Evolutionary conservation across 805 yeast species (phyloP).

Genomic region (Soucietia sequanensis): DNA sequence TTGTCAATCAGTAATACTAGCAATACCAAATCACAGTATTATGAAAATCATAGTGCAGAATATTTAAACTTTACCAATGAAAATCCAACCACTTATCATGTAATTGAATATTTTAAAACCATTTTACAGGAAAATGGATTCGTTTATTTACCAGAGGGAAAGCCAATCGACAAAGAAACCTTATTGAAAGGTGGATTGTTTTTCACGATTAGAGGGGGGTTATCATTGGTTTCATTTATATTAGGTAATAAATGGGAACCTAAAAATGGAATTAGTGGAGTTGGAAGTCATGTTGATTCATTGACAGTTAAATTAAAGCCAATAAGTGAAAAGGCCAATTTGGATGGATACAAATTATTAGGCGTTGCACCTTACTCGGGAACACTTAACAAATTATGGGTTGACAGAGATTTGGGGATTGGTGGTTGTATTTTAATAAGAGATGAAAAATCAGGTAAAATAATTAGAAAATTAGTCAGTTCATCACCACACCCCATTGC

Average conservation of each 20-base stretch:
- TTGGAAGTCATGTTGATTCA: slow-evolving; percentile 39
- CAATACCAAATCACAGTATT: slow-evolving; percentile 8
- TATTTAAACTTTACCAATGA: slow-evolving; percentile 31
- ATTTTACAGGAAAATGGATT: slow-evolving; percentile 28
- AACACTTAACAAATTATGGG: slow-evolving; percentile 31
- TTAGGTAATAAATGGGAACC: slow-evolving; percentile 39
- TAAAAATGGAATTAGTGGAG: slow-evolving; percentile 22
- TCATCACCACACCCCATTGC: slow-evolving; percentile 38
- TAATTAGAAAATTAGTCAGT: slow-evolving; percentile 24
- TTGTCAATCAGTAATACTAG: slow-evolving; percentile 2
- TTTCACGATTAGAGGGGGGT: slow-evolving; percentile 31
- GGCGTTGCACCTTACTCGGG: slow-evolving; percentile 45
- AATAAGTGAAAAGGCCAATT: slow-evolving; percentile 15
- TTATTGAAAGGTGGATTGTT: slow-evolving; percentile 16
- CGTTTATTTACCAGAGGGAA: slow-evolving; percentile 22
- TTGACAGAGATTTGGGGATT: slow-evolving; percentile 42
- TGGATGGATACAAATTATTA: slow-evolving; percentile 33
- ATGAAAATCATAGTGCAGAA: slow-evolving; percentile 15
- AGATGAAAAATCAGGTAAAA: slow-evolving; percentile 16
- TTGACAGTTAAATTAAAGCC: slow-evolving; percentile 37
- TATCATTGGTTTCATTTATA: slow-evolving; percentile 34
- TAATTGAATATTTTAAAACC: slow-evolving; percentile 20
- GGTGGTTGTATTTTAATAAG: slow-evolving; percentile 36
- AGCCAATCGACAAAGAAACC: slow-evolving; percentile 5
- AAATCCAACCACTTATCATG: slow-evolving; percentile 46